A percentile compares a stretch with the other conserved stretches of the same genome.
These are phyloP conservation scores for Penicillium psychrosexuale DNA, from an alignment of 2,329 filamentous ascomycete genomes.

Conservation along the genomic window DNA sequence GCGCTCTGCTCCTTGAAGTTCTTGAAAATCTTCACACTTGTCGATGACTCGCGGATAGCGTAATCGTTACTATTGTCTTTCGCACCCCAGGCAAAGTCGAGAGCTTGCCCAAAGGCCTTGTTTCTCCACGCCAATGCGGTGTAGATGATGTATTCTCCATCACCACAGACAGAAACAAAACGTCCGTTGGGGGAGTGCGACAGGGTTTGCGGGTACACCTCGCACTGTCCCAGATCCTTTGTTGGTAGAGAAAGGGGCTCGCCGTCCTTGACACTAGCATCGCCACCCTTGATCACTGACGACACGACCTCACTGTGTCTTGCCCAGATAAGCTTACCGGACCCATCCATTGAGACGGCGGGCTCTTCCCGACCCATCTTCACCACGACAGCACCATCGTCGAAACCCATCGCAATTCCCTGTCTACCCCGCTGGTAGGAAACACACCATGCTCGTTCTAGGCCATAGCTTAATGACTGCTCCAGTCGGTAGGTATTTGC, in stretches of 20 bases:
- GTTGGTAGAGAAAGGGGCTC: constrained; percentile 79
- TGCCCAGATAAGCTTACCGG: constrained; percentile 95
- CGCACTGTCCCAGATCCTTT: constrained; percentile 93
- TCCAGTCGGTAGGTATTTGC: constrained; percentile 95
- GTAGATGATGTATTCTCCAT: constrained; percentile 99
- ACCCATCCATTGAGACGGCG: constrained; percentile 93
- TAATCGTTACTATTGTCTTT: constrained; percentile 99
- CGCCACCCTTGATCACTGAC: constrained; percentile 88
- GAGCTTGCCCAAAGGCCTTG: constrained; percentile 90
- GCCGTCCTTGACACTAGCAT: constrained; percentile 81
- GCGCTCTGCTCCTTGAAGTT: constrained; percentile 92
- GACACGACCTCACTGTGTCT: constrained; percentile 93
- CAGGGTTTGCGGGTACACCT: constrained; percentile 93
- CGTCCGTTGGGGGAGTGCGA: constrained; percentile 94
- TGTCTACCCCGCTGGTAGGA: constrained; percentile 93
- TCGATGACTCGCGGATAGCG: constrained; percentile 89
- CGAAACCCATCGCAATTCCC: constrained; percentile 91
- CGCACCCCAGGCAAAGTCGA: constrained; percentile 95
- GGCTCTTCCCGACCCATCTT: constrained; percentile 97
- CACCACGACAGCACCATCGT: constrained; percentile 95
- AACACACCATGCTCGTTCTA: constrained; percentile 97
- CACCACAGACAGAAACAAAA: constrained; percentile 85
- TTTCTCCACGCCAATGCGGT: constrained; percentile 95
- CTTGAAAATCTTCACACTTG: constrained; percentile 94
- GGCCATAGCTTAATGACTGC: constrained; percentile 90